A percentile compares a stretch with the other conserved stretches of the same genome.
phyloP scores from a whole-genome alignment of 2,329 filamentous ascomycete genomes.

The Stenocarpella maydis region DNA sequence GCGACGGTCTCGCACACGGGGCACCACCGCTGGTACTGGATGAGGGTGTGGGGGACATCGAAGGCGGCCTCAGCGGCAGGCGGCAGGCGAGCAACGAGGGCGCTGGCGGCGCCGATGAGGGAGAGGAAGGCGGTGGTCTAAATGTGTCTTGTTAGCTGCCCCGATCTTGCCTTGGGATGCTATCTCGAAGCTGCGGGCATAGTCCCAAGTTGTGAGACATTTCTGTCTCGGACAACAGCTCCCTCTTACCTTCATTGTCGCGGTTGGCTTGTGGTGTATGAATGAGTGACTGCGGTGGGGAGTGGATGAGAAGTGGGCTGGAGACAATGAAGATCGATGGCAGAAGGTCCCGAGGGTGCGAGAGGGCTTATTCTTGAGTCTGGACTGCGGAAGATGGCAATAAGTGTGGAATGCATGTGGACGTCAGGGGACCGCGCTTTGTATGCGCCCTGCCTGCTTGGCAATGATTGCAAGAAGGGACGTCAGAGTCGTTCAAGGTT shows the following conservation, averaged over 20 bases:
- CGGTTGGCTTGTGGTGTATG: background rate
- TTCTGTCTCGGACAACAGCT: background rate
- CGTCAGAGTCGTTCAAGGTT: slow-evolving; percentile 5
- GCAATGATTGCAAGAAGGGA: background rate
- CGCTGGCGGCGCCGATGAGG: slow-evolving; percentile 34
- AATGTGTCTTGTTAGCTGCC: background rate
- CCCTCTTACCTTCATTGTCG: slow-evolving; percentile 30
- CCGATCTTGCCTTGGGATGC: background rate
- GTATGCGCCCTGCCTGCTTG: background rate
- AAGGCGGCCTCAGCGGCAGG: slow-evolving; percentile 1
- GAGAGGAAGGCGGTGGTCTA: slow-evolving; percentile 32
- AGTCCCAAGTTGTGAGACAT: background rate
- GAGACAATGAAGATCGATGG: background rate
- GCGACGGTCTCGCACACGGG: slow-evolving; percentile 35
- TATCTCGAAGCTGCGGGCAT: background rate
- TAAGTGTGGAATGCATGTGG: slow-evolving; percentile 8
- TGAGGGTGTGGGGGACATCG: slow-evolving; percentile 25
- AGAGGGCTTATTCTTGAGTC: slow-evolving; percentile 14
- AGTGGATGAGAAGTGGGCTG: background rate
- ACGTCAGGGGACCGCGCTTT: background rate
- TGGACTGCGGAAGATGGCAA: background rate
- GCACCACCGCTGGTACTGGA: slow-evolving; percentile 35
- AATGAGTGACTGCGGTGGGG: slow-evolving; percentile 22
- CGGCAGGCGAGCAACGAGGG: slow-evolving; percentile 27
- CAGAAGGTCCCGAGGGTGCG: background rate